A percentile compares a stretch with the other conserved stretches of the same genome.
Conservation (phyloP, 306 rosid species). For the Trifolium dubium region DNA sequence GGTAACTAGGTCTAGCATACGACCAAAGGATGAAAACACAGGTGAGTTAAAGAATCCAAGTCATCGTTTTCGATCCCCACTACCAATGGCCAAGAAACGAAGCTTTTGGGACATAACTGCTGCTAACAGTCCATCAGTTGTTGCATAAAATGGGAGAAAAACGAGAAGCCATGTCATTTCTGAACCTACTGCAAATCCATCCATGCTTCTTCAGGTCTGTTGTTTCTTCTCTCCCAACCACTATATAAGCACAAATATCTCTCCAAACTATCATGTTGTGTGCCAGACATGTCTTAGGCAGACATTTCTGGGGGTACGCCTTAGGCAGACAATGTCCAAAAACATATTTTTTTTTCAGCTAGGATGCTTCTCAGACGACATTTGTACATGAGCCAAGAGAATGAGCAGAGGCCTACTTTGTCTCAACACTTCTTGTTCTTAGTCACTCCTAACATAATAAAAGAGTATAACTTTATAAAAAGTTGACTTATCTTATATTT, state of each 20-base stretch:
- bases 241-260: background rate
- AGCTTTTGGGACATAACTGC: constrained; percentile 29
- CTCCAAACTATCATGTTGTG: background rate
- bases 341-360: background rate
- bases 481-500: background rate
- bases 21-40: constrained; percentile 63
- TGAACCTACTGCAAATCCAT: constrained; percentile 64
- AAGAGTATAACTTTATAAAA: background rate
- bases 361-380: background rate
- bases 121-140: constrained; percentile 64
- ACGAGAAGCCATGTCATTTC: constrained; percentile 75
- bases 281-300: background rate
- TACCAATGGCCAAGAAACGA: constrained; percentile 21
- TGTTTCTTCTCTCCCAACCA: constrained; percentile 24
- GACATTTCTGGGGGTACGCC: background rate
- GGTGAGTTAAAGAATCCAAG: constrained; percentile 78
- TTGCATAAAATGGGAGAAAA: constrained; percentile 73
- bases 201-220: constrained; percentile 91
- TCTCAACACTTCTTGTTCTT: background rate
- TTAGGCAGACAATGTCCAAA: background rate
- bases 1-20: constrained; percentile 65
- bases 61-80: constrained; percentile 71
- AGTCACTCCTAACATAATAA: background rate
- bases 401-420: background rate
- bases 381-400: background rate